Base-by-base conservation (phyloP, 805 yeast species). In the Saitoella complicata region DNA sequence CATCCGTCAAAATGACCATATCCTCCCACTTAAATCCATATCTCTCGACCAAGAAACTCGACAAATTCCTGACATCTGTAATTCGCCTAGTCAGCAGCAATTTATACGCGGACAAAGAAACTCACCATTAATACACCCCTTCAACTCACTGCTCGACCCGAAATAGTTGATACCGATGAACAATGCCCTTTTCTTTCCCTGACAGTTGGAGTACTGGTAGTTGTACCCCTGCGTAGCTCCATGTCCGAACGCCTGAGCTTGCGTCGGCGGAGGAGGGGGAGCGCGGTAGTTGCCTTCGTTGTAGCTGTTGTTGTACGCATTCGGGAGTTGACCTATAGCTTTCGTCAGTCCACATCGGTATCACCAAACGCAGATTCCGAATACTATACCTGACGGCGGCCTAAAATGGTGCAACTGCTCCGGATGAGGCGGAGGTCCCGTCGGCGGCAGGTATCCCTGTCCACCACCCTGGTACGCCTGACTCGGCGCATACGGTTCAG, bases 121-220 rank as follows among this genome's bases (percentile, higher is more conserved):
- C 21, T 3, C 84, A 60, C 83, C 94, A 55, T 84, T 84, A 55
- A 84, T 79, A 59, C 94, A 83, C 1, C 94, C 94, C 39, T 76
- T 66, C 40, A 84, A 62, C 49, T 68, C 72, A 55, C 74, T 78
- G 41, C 58, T 60, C 3, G 78, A 62, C 5, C 86, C 86, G 48
- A 73, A 66, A 60, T 84, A 84, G 62, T 84, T 84, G 58, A 80
- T 77, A 8, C 94, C 94, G 46, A 84, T 68, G 42, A 82, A 56
- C 45, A 84, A 58, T 1, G 94, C 94, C 61, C 83, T 84, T 49
- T 76, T 71, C 33, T 68, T 67, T 9, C 94, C 93, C 5, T 72
- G 63, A 65, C 87, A 79, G 53, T 74, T 71, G 7, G 88, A 78
- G 59, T 77, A 77, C 56, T 75, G 78, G 54, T 64, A 72, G 12